Base-by-base conservation (phyloP, 1,284 basidiomycete species). In the Ceratobasidium sp. region DNA sequence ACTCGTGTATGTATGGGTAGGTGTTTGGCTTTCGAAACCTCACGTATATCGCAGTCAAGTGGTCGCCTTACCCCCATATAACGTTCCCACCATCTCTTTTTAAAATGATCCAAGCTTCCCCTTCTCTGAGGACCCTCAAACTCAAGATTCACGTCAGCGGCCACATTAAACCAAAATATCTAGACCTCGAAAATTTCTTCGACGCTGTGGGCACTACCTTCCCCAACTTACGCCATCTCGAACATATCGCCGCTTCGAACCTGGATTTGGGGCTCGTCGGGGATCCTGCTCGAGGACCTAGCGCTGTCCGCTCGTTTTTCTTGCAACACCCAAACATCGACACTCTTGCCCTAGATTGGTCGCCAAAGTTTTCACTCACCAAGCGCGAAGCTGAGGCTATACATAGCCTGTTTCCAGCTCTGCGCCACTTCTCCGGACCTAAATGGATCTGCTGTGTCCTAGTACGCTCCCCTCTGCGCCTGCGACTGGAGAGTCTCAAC, bases 291-390 rank as follows among this genome's bases (percentile, higher is more conserved):
- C 46, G 19, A 48, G 46, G 46, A 16, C n/a, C n/a, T 48, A n/a
- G n/a, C n/a, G 6, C 46, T 19, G n/a, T 48, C n/a, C 53, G 22
- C n/a, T 54, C 53, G 53, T 54, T 54, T 22, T 54, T 54, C 53
- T 22, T 54, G 7, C n/a, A 22, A 22, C n/a, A 27, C 53, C 24
- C 53, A 54, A 24, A 54, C 13, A 54, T 54, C 7, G 24, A 54
- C 24, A 54, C 53, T 54, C 53, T 54, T 11, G 24, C 13, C 9
- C 16, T 54, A n/a, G 53, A 54, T 22, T 54, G 53, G 24, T n/a
- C 11, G 24, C 22, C 53, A 14, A 14, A 27, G 24, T 54, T 7
- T 27, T 13, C 22, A 14, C 2, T 54, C 22, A 27, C n/a, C 16
- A 27, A 19, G 9, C 22, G 13, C 16, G 46, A 24, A 22, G 16